These are phyloP conservation scores for Simplicillium aogashimaense DNA, from an alignment of 2,329 filamentous ascomycete genomes.

Conservation along the genomic window DNA sequence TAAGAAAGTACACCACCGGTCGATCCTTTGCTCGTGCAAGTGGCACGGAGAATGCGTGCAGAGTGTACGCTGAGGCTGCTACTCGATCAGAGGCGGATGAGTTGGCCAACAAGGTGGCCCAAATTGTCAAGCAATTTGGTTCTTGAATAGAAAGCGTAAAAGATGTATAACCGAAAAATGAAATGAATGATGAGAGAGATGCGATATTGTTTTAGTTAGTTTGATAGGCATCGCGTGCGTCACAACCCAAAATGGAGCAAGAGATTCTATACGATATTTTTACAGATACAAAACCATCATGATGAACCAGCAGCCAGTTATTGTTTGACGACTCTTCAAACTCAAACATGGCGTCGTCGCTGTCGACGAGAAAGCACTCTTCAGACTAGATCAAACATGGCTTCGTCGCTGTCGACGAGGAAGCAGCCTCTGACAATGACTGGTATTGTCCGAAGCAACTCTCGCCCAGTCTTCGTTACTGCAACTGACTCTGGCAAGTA, in stretches of 20 bases:
- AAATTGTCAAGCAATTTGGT: conserved; percentile 55
- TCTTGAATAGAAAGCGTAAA: conserved; percentile 11
- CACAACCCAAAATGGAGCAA: too few species aligned
- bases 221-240: not conserved
- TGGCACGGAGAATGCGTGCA: conserved; percentile 90
- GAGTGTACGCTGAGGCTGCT: conserved; percentile 91
- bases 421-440: too few species aligned
- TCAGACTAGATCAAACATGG: too few species aligned
- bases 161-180: conserved; percentile 1
- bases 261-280: too few species aligned
- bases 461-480: too few species aligned
- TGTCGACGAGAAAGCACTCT: conserved; percentile 17
- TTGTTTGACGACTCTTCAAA: too few species aligned
- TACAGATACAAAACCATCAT: too few species aligned
- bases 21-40: conserved; percentile 86
- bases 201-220: not conserved
- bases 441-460: too few species aligned
- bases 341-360: too few species aligned
- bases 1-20: conserved; percentile 84
- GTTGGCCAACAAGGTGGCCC: conserved; percentile 72
- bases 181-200: not conserved
- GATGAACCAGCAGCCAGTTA: too few species aligned
- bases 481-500: too few species aligned
- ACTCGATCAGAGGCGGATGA: conserved; percentile 86
- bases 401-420: too few species aligned